Evolutionary conservation across 192 early-diverging fungal genomes (phyloP), one percentile per base, ranked within the genome.

Genomic region (Ambispora gerdemannii): DNA sequence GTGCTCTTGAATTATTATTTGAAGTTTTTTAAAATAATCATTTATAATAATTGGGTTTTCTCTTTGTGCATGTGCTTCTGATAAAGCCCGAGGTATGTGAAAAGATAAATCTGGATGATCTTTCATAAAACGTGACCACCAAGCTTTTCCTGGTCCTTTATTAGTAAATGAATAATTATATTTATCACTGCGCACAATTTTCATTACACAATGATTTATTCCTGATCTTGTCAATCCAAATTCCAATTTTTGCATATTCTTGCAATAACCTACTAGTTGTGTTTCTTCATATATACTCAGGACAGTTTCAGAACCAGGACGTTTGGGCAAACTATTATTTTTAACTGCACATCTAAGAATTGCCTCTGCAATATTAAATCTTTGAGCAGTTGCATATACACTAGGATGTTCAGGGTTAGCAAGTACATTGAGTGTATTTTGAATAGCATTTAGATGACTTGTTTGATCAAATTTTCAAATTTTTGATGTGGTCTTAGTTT

Each of bases 261-360:
- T 68, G 28, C 66, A 68, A 50, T 68, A 68, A 3, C 53, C 50
- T 52, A 50, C 22, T 35, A 68, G 66, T 52, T 68, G 50, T 52
- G 15, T 31, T 55, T 68, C 50, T 52, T 68, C 28, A 68, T 68
- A 3, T 0, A 20, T 55, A 68, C 50, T 68, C 28, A 68, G 34
- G 0, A 68, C 50, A 4, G 20, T 68, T 19, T 4, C 17, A 68
- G 50, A 27, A 52, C 49, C 50, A 53, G 20, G 19, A 55, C 27
- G 28, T 22, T 53, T 51, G 20, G 50, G 50, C 32, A 51, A 35
- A n/a, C n/a, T n/a, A 68, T 68, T 68, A 68, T 68, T 68, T 35
- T 53, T 55, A 52, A 68, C 28, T 20, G 66, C 47, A 68, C 27
- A 34, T 51, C 28, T 53, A 17, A 68, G 35, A n/a, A 25, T 50